Percentiles rank a stretch among this genome's conserved stretches.
Conservation (phyloP, 1,284 basidiomycete genomes). For the Trichosporon ovoides region DNA sequence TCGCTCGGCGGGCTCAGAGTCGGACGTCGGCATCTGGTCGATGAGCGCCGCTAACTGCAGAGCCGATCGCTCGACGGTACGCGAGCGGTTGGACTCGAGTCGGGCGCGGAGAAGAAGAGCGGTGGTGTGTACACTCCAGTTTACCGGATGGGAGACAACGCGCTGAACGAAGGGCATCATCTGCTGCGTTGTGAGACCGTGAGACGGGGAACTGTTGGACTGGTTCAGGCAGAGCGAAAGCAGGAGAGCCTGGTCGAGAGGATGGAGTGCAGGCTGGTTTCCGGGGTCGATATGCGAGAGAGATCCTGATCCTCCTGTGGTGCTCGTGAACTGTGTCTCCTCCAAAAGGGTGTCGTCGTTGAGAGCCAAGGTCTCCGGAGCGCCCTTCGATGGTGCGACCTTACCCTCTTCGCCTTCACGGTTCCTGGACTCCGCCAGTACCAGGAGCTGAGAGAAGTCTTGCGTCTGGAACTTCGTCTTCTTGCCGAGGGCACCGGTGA, state of each 20-base stretch:
- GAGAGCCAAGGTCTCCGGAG: slow-evolving; percentile 74
- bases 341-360: slow-evolving; percentile 98
- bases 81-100: slow-evolving; percentile 74
- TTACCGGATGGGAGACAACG: slow-evolving; percentile 76
- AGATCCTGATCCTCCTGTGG: slow-evolving; percentile 35
- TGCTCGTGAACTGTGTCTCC: slow-evolving; percentile 75
- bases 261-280: slow-evolving; percentile 76
- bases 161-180: slow-evolving; percentile 84
- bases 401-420: slow-evolving; percentile 46
- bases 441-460: slow-evolving; percentile 81
- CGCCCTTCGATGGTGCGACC: slow-evolving; percentile 25
- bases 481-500: slow-evolving; percentile 89
- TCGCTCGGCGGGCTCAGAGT: slow-evolving; percentile 59
- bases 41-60: slow-evolving; percentile 88
- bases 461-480: slow-evolving; percentile 88
- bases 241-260: slow-evolving; percentile 85
- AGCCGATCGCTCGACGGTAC: slow-evolving; percentile 82
- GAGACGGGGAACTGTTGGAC: slow-evolving; percentile 74
- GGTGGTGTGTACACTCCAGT: slow-evolving; percentile 94
- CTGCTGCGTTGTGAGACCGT: slow-evolving; percentile 81
- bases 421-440: slow-evolving; percentile 79
- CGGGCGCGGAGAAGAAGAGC: slow-evolving; percentile 83
- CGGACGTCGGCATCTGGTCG: slow-evolving; percentile 87
- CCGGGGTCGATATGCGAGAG: slow-evolving; percentile 67
- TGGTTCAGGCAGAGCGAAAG: slow-evolving; percentile 84